Evolutionary conservation across 1,139 yeast genomes (phyloP).

Genomic region (Sugiyamaella xylanicola): DNA sequence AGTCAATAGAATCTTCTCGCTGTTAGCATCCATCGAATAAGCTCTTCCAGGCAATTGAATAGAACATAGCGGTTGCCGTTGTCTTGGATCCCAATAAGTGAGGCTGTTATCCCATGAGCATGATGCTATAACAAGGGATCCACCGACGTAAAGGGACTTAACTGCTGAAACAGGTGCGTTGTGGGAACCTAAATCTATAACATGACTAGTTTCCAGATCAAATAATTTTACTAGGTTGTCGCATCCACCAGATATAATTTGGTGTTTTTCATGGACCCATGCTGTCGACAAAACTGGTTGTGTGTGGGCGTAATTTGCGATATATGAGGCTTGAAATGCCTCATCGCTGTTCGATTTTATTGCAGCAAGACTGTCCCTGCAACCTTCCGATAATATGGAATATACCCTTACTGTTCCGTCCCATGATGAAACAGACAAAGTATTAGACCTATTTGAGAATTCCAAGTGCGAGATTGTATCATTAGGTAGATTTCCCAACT

Average conservation of each 20-base stretch:
- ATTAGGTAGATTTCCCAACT: constrained; percentile 80
- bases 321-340: constrained; percentile 66
- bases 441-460: constrained; percentile 90
- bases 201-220: constrained; percentile 79
- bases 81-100: constrained; percentile 90
- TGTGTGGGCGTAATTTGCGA: constrained; percentile 64
- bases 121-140: constrained; percentile 78
- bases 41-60: constrained; percentile 86
- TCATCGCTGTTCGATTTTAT: constrained; percentile 52
- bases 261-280: constrained; percentile 85
- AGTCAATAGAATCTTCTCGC: constrained; percentile 81
- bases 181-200: constrained; percentile 83
- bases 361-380: too few species aligned
- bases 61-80: constrained; percentile 81
- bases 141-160: constrained; percentile 68
- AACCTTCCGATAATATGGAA: constrained; percentile 65
- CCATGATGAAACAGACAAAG: constrained; percentile 85
- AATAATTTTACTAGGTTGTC: constrained; percentile 85
- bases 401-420: constrained; percentile 92
- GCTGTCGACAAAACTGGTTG: constrained; percentile 82
- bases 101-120: constrained; percentile 98
- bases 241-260: constrained; percentile 88
- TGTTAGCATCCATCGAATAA: constrained; percentile 82
- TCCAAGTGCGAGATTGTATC: constrained; percentile 83
- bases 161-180: constrained; percentile 77